Base-by-base conservation (phyloP, 176 grass and related monocot genomes). In the Cenchrus americanus region DNA sequence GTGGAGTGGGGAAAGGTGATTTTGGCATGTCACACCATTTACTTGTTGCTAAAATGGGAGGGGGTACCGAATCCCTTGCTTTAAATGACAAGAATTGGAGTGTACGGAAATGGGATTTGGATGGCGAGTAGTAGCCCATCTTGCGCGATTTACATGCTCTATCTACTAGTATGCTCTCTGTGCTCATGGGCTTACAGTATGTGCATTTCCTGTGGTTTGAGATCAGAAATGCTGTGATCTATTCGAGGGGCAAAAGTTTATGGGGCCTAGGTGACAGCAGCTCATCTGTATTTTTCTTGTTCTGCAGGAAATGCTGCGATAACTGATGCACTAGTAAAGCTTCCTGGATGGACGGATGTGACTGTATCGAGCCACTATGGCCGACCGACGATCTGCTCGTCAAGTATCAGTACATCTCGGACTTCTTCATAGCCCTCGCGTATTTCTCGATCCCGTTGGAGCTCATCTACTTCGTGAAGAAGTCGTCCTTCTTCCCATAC, bases 381-480 rank as follows among this genome's bases (percentile, higher is more conserved):
- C 70, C 86, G 44, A 86, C 92, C 0, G 89, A 89, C 43, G 89
- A 94, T 54, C 83, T 91, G 8, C 87, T 94, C 3, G 86, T 88
- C 76, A 91, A 88, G 85, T 94, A 86, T 69, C 92, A 92, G 71
- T 91, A 90, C 83, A 86, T 91, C 51, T 91, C 88, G 7, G 94
- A 97, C 86, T 97, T 97, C 76, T 90, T 97, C 74, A 97, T 97
- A 61, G 92, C 89, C 54, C 87, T 94, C 13, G 92, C 92, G 0
- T 97, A 94, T 75, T 92, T 97, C 90, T 88, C 90, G 8, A 94
- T 97, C 68, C 94, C 90, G 0, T 72, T 97, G n/a, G 89, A 97
- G 83, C 86, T 97, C 57, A 90, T 92, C 67, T 97, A 94, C 66
- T 94, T 97, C n/a, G 85, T 90, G 46, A 94, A 92, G 85, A 94